Evolutionary conservation across 2,329 filamentous ascomycete species (phyloP), one percentile per base, ranked within the genome.

Genomic region (Sphaerulina vaccinii): DNA sequence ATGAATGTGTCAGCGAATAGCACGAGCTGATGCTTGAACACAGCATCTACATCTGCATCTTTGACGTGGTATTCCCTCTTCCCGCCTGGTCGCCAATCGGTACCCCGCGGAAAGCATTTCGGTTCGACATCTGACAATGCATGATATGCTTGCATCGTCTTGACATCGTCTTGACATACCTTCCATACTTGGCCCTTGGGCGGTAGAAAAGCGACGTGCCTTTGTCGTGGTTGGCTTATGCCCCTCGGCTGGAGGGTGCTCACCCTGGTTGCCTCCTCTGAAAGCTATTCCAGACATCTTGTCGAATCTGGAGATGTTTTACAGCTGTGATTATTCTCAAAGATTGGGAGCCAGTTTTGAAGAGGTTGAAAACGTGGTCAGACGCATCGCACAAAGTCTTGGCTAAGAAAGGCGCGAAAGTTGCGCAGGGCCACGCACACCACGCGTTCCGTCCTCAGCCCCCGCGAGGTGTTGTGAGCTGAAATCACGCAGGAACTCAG

Each of bases 111-210:
- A 37, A 15, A 2, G 16, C 22, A 38, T 47, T 35, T 39, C 19
- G 44, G 16, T 11, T 16, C 15, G 21, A 52, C 33, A 18, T 41
- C 32, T 27, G 49, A 22, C 37, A 9, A 19, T 37, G 23, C 39
- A 43, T 48, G 32, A 32, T 10, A 16, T 27, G 35, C 39, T 39
- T 27, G 32, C 4, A 21, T 24, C 21, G 36, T 27, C 51, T 54
- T 54, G 46, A 46, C 52, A 29, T 39, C 16, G 35, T 21, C 15
- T 49, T 23, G 18, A 51, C 58, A 33, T 51, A 61, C 58, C 58
- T 52, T 61, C 56, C 16, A 55, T 50, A 15, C 54, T 56, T 13
- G 58, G 56, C 39, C 46, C 45, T 37, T 56, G 58, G 13, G 45
- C 54, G n/a, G 52, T 54, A 2, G 54, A 57, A 43, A 61, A 61